A percentile compares a stretch with the other conserved stretches of the same genome.
Conservation (phyloP, 1,284 basidiomycete species). For the Apiotrichum akiyoshidainum region DNA sequence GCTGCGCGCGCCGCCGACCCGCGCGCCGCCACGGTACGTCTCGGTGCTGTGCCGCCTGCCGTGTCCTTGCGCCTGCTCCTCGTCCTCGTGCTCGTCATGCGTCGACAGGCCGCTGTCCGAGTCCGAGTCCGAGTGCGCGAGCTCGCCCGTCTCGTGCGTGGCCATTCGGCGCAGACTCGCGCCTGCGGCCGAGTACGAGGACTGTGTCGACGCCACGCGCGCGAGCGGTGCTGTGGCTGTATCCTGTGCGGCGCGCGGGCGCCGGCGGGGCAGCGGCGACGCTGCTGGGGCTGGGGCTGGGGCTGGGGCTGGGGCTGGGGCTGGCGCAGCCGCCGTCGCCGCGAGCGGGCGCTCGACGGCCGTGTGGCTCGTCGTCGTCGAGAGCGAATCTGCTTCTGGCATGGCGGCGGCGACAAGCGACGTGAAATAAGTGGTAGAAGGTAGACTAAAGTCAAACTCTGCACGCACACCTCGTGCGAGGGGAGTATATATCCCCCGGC, state of each 20-base stretch:
- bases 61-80: neutral
- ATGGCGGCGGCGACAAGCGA: too few relatives aligned
- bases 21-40: too few relatives aligned
- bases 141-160: slow-evolving; percentile 46
- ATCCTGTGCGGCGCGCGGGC: neutral
- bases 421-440: too few relatives aligned
- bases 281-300: neutral
- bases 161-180: slow-evolving; percentile 38
- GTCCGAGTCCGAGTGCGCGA: slow-evolving; percentile 19
- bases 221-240: neutral
- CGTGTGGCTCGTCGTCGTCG: neutral
- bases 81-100: slow-evolving; percentile 25
- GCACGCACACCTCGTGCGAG: too few relatives aligned
- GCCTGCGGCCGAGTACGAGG: slow-evolving; percentile 4
- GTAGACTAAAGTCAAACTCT: too few relatives aligned
- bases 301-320: neutral
- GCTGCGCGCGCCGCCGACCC: too few relatives aligned
- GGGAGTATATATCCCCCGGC: too few relatives aligned
- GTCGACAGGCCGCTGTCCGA: slow-evolving; percentile 10
- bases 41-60: neutral
- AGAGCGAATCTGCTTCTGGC: neutral
- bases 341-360: neutral
- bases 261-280: neutral
- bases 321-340: too few relatives aligned
- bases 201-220: slow-evolving; percentile 2